Evolutionary conservation across 495 filamentous ascomycete species (phyloP), one percentile per base, ranked within the genome.

Genomic region (Daldinia bambusicola): DNA sequence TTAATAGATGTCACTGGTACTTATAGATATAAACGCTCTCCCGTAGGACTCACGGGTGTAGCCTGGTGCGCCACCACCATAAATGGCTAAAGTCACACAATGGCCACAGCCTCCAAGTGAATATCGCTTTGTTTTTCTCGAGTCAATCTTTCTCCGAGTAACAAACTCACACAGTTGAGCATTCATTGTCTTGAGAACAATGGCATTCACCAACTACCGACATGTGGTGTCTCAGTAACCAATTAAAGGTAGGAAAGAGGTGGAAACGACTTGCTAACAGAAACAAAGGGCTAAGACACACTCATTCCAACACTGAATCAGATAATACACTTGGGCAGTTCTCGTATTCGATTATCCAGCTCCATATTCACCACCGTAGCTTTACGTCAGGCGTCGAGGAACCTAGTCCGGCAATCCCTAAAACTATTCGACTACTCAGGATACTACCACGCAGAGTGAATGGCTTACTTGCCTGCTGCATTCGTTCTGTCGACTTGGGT

Each of bases 381-480:
- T 20, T 32, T 16, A 4, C 0, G 31, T 13, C 16, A 12, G 9
- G 6, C 6, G 0, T 16, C 8, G 26, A 38, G 40, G 30, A 30
- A n/a, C 6, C 34, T 4, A 4, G 6, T 12, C 36, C 45, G 8
- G 8, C 7, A 32, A 7, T n/a, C 31, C 40, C 40, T 40, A 61
- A 56, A 66, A 16, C 8, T 26, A 66, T 74, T 60, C 66, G 71
- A 57, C 52, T 74, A 4, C 71, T 74, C 10, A 58, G 36, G 30
- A 61, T 74, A 31, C 58, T 70, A 7, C 61, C 66, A 22, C 31
- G 10, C 6, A 63, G 18, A 55, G 26, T 45, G n/a, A 41, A 63
- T 58, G 66, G 58, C n/a, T 36, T 66, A 16, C 18, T 70, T 12
- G 40, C 53, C 9, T 70, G 71, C 30, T 14, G 48, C 8, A 45